phyloP scores from a whole-genome alignment of 768 basidiomycete species.

The Russula lepida region DNA sequence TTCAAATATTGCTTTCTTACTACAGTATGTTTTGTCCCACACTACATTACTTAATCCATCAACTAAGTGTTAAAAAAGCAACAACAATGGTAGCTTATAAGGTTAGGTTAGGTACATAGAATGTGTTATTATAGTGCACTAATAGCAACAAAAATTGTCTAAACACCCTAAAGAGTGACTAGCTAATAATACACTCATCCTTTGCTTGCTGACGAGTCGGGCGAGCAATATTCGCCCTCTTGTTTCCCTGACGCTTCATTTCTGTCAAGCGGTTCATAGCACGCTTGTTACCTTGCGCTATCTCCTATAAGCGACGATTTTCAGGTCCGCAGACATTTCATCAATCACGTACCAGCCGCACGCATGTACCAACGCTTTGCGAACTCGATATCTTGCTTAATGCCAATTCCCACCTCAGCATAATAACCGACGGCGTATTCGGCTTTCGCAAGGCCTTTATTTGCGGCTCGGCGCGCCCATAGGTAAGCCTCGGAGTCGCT shows the following conservation, averaged over 20 bases:
- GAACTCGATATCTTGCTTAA: conserved; percentile 91
- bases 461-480: conserved; percentile 94
- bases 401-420: conserved; percentile 94
- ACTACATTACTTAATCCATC: no score
- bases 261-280: conserved; percentile 95
- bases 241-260: conserved; percentile 84
- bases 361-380: conserved; percentile 99
- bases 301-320: background rate
- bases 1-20: no score
- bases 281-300: conserved; percentile 96
- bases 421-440: conserved; percentile 99
- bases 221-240: conserved; percentile 65
- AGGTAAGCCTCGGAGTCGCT: conserved; percentile 98
- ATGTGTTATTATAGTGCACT: background rate
- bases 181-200: conserved; percentile 82
- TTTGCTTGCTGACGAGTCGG: conserved; percentile 91
- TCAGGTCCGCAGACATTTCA: background rate
- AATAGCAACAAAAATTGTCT: background rate
- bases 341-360: conserved; percentile 66
- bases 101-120: background rate
- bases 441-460: conserved; percentile 93
- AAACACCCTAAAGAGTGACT: background rate
- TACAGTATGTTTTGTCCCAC: no score
- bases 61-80: no score
- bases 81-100: background rate